Conservation (phyloP, 441 rosid genomes). For the Corymbia calophylla region DNA sequence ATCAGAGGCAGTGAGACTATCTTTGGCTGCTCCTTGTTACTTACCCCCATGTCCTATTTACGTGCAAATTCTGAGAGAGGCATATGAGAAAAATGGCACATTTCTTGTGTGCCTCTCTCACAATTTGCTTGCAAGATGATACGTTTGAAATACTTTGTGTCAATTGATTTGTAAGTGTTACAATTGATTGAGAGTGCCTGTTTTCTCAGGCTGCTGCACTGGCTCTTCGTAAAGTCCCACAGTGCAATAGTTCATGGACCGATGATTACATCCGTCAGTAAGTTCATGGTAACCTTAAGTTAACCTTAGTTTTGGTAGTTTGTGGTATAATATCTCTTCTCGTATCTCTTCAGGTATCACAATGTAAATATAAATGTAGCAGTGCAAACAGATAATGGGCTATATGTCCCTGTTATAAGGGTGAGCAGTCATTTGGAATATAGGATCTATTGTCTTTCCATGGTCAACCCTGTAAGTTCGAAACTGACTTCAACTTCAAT, state of each 20-base stretch:
- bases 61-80: background rate
- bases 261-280: conserved; percentile 90
- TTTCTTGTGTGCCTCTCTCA: background rate
- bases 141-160: background rate
- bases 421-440: conserved; percentile 25
- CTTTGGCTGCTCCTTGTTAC: background rate
- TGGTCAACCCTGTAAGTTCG: background rate
- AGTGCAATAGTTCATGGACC: conserved; percentile 97
- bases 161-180: background rate
- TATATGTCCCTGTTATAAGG: conserved; percentile 80
- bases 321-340: background rate
- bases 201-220: conserved; percentile 81
- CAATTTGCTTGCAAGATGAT: background rate
- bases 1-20: background rate
- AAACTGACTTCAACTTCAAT: background rate
- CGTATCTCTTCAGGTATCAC: conserved; percentile 41
- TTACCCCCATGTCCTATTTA: background rate
- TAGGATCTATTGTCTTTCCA: background rate
- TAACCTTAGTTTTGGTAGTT: background rate
- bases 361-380: conserved; percentile 81
- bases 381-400: conserved; percentile 89
- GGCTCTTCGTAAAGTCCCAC: conserved; percentile 90
- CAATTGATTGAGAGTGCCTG: background rate
- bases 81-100: background rate
- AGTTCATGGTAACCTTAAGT: conserved; percentile 19